Conservation (phyloP, 805 yeast species). For the Yamadazyma nakazawae region DNA sequence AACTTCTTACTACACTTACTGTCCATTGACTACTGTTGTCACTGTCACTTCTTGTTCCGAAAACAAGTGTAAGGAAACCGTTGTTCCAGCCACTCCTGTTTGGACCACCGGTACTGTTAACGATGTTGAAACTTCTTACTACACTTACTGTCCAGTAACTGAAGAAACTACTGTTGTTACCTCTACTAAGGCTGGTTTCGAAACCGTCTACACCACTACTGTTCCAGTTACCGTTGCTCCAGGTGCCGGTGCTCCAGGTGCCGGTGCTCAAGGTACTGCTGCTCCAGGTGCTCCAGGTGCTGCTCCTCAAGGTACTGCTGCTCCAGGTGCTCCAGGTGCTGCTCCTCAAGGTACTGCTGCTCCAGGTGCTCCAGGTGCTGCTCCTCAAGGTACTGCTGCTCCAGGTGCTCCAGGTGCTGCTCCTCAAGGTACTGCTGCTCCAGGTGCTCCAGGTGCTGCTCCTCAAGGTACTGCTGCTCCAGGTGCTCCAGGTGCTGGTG, state of each 20-base stretch:
- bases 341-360: conserved; percentile 9
- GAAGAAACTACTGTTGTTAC: conserved; percentile 17
- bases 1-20: conserved; percentile 35
- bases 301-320: conserved; percentile 6
- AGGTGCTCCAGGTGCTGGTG: conserved; percentile 8
- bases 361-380: conserved; percentile 9
- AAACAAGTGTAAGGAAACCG: conserved; percentile 25
- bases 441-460: conserved; percentile 5
- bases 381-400: not conserved
- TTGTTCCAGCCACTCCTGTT: conserved; percentile 29
- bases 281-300: conserved; percentile 1
- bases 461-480: too few species aligned
- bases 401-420: not conserved
- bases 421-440: conserved; percentile 5
- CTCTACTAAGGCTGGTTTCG: conserved; percentile 6
- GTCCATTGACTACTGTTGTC: conserved; percentile 31
- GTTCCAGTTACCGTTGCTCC: conserved; percentile 12
- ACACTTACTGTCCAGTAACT: conserved; percentile 37
- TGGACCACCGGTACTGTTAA: conserved; percentile 25
- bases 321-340: conserved; percentile 9
- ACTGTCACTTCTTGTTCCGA: conserved; percentile 36
- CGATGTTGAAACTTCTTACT: conserved; percentile 27
- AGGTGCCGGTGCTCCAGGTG: conserved; percentile 10
- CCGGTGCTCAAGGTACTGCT: conserved; percentile 16
- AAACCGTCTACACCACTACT: conserved; percentile 17